phyloP scores from a whole-genome alignment of 495 filamentous ascomycete species.

The Tuber aestivum region DNA sequence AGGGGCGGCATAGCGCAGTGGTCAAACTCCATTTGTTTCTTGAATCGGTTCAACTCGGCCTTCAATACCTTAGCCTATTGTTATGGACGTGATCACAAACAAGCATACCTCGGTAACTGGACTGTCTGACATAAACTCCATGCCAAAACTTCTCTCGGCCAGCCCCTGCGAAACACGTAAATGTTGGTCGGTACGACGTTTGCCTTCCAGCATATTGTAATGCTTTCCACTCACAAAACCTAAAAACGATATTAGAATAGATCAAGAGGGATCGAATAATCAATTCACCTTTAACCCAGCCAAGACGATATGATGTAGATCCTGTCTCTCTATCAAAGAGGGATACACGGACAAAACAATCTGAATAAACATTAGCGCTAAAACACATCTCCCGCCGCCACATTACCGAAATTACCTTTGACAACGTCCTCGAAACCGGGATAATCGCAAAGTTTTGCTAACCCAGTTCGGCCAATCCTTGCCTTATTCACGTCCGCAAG shows the following conservation, averaged over 20 bases:
- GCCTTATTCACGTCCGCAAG: slow-evolving; percentile 76
- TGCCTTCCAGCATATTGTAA: slow-evolving; percentile 66
- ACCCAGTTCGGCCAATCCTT: slow-evolving; percentile 71
- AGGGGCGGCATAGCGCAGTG: slow-evolving; percentile 64
- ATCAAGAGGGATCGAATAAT: background rate
- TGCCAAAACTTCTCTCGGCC: slow-evolving; percentile 68
- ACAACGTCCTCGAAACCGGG: slow-evolving; percentile 80
- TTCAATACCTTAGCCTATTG: slow-evolving; percentile 45
- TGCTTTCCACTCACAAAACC: slow-evolving; percentile 70
- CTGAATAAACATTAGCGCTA: slow-evolving; percentile 32
- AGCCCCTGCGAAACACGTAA: slow-evolving; percentile 68
- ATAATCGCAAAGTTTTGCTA: slow-evolving; percentile 81
- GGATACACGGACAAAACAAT: slow-evolving; percentile 74
- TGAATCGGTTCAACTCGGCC: slow-evolving; percentile 79
- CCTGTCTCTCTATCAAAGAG: slow-evolving; percentile 66
- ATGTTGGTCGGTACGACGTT: slow-evolving; percentile 71
- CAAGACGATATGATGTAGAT: slow-evolving; percentile 73
- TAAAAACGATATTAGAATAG: slow-evolving; percentile 47
- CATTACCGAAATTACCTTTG: slow-evolving; percentile 44
- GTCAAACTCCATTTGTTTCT: slow-evolving; percentile 64
- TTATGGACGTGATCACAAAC: background rate
- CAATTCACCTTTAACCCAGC: slow-evolving; percentile 71
- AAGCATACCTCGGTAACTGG: slow-evolving; percentile 62
- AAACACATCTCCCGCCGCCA: background rate
- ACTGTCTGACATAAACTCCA: slow-evolving; percentile 74